Conservation (phyloP, 306 rosid genomes). For the Pyrus bretschneideri region DNA sequence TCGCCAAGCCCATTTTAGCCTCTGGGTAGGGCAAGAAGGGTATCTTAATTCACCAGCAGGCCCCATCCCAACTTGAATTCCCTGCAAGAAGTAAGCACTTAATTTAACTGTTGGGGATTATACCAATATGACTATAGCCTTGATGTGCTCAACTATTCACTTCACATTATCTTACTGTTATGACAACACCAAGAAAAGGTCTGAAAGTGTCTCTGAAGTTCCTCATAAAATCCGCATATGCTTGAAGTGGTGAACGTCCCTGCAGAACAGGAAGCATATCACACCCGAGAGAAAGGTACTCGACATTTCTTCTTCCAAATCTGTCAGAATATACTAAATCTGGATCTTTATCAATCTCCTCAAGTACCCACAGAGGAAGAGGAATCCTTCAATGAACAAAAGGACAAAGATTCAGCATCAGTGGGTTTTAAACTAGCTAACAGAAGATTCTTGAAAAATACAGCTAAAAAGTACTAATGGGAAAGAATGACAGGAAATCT, state of each 20-base stretch:
- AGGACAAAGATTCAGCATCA: slow-evolving; percentile 33
- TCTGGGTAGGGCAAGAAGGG: slow-evolving; percentile 54
- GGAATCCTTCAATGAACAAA: slow-evolving; percentile 57
- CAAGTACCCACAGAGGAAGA: slow-evolving; percentile 82
- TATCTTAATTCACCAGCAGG: slow-evolving; percentile 88
- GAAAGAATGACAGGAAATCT: neutral
- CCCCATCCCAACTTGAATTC: slow-evolving; percentile 90
- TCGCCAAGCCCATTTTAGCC: slow-evolving; percentile 41
- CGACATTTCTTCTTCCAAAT: slow-evolving; percentile 69
- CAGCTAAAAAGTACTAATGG: neutral
- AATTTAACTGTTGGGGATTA: slow-evolving; percentile 6
- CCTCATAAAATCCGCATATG: slow-evolving; percentile 82
- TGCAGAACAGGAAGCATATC: slow-evolving; percentile 73
- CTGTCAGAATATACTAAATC: slow-evolving; percentile 70
- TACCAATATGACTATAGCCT: neutral
- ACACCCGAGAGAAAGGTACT: slow-evolving; percentile 85
- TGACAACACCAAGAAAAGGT: slow-evolving; percentile 52
- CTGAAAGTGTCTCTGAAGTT: slow-evolving; percentile 62
- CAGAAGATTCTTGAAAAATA: slow-evolving; percentile 21
- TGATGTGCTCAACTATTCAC: slow-evolving; percentile 10
- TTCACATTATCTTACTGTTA: slow-evolving; percentile 52
- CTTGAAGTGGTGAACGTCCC: slow-evolving; percentile 88
- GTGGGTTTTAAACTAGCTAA: slow-evolving; percentile 6
- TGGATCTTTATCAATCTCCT: slow-evolving; percentile 67
- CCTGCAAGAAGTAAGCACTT: slow-evolving; percentile 41